Conservation (phyloP, 768 basidiomycete genomes). For the Clavaria fumosa region DNA sequence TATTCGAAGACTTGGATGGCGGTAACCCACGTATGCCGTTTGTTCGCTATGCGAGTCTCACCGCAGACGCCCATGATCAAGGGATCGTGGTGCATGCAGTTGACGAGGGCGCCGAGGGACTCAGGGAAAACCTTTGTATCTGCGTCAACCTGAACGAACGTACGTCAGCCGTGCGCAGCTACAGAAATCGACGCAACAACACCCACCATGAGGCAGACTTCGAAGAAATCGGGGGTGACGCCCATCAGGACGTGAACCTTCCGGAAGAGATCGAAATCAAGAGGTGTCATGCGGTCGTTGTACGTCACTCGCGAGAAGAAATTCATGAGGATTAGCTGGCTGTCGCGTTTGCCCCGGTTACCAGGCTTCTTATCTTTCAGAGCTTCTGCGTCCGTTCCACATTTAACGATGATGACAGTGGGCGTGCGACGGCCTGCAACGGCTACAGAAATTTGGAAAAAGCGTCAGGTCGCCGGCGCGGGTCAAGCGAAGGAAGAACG, state of each 20-base stretch:
- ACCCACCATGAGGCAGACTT: constrained; percentile 90
- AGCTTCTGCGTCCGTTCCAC: constrained; percentile 81
- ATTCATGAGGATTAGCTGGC: constrained; percentile 98
- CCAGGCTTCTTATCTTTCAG: constrained; percentile 83
- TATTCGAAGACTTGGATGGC: constrained; percentile 98
- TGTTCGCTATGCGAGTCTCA: constrained; percentile 97
- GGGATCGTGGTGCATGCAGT: constrained; percentile 97
- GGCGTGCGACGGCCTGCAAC: constrained; percentile 85
- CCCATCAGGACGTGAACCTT: constrained; percentile 95
- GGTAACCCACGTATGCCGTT: constrained; percentile 96
- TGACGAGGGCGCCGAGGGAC: constrained; percentile 82
- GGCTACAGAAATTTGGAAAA: constrained; percentile 24
- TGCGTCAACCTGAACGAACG: constrained; percentile 72
- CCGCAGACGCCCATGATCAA: constrained; percentile 99
- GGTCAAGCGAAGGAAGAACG: constrained; percentile 19
- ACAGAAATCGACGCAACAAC: neutral
- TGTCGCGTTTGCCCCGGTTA: constrained; percentile 96
- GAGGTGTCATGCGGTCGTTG: constrained; percentile 95
- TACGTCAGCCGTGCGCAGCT: neutral
- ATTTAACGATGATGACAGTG: constrained; percentile 89
- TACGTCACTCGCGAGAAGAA: constrained; percentile 99
- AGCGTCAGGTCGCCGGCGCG: neutral
- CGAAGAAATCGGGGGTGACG: constrained; percentile 98
- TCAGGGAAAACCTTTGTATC: constrained; percentile 93
- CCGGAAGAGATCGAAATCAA: constrained; percentile 96